Conservation (phyloP, 257 asterid species). For the Solanum sejunctum region DNA sequence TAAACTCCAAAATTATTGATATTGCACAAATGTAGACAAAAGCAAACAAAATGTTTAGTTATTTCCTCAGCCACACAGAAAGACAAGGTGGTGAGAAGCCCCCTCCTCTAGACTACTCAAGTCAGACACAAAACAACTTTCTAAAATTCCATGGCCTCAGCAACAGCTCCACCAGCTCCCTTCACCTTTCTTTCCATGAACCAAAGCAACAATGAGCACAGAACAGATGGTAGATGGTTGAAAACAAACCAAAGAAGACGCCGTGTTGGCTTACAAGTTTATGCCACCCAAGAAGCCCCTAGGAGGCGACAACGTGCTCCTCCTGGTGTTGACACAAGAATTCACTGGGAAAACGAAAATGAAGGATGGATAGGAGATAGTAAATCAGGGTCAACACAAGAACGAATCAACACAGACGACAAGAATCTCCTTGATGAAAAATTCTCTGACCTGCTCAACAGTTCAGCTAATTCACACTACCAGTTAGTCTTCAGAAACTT, state of each 20-base stretch:
- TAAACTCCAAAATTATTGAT: not conserved
- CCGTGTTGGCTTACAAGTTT: not conserved
- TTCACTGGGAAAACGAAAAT: slow-evolving; percentile 83
- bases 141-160: slow-evolving; percentile 43
- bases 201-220: slow-evolving; percentile 11
- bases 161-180: slow-evolving; percentile 33
- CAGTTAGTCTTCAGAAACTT: slow-evolving; percentile 29
- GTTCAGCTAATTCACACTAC: slow-evolving; percentile 77
- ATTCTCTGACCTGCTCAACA: slow-evolving; percentile 65
- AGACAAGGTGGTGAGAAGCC: slow-evolving; percentile 6
- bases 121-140: not conserved
- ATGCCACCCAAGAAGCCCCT: slow-evolving; percentile 33
- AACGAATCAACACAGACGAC: slow-evolving; percentile 26
- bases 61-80: slow-evolving; percentile 7
- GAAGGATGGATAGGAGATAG: slow-evolving; percentile 88
- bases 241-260: not conserved
- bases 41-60: not conserved
- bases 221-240: not conserved
- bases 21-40: not conserved
- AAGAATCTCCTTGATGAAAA: slow-evolving; percentile 38
- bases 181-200: slow-evolving; percentile 24
- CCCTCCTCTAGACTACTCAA: not conserved
- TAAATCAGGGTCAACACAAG: slow-evolving; percentile 20
- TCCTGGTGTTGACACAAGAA: slow-evolving; percentile 76
- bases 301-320: slow-evolving; percentile 29